Percentiles rank a stretch among this genome's conserved stretches.
Conservation (phyloP, 352 stramenopile species). For the Phytophthora citricola region DNA sequence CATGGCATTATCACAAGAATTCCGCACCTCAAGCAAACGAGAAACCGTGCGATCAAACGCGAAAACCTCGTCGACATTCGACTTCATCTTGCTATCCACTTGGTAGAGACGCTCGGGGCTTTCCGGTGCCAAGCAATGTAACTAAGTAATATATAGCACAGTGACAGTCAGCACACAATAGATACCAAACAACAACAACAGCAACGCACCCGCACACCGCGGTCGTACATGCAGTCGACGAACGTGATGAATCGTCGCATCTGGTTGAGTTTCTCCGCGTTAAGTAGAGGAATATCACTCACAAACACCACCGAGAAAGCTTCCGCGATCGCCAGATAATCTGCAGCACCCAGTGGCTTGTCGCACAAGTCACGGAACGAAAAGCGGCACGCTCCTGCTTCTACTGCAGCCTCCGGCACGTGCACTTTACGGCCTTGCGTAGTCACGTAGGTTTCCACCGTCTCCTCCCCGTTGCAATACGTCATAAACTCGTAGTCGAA, state of each 20-base stretch:
- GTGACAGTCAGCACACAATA: constrained; percentile 11
- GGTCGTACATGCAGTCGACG: constrained; percentile 98
- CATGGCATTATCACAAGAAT: neutral
- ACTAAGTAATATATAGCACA: constrained; percentile 34
- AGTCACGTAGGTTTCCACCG: constrained; percentile 56
- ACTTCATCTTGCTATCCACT: constrained; percentile 61
- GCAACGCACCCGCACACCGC: constrained; percentile 66
- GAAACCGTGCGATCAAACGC: constrained; percentile 90
- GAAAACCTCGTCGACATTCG: constrained; percentile 82
- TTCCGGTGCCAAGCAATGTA: constrained; percentile 76
- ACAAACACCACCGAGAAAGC: constrained; percentile 91
- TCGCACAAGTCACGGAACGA: constrained; percentile 97
- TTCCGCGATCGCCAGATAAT: constrained; percentile 95
- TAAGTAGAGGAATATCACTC: constrained; percentile 90
- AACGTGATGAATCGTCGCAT: constrained; percentile 98
- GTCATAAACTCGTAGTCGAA: constrained; percentile 79
- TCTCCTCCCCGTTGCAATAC: constrained; percentile 57
- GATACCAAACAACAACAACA: neutral
- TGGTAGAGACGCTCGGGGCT: constrained; percentile 70
- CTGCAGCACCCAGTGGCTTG: constrained; percentile 90
- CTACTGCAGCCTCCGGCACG: constrained; percentile 62
- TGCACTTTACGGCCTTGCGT: constrained; percentile 76
- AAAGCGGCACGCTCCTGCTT: constrained; percentile 84
- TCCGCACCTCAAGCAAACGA: constrained; percentile 77
- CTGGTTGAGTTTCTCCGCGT: constrained; percentile 90